phyloP scores from a whole-genome alignment of 306 rosid species.

The Cucumis sativus region Cucumber_9930_V3 NC_026657.2:37506501-37507000 shows the following conservation, averaged over 20 bases:
- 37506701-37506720: constrained; percentile 6
- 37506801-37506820: background rate
- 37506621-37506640: background rate
- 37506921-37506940: background rate
- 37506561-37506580: background rate
- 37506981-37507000: constrained; percentile 1
- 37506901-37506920: background rate
- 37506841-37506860: background rate
- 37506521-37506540: background rate
- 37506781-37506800: background rate
- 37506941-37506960: background rate
- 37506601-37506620: background rate
- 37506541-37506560: background rate
- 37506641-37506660: background rate
- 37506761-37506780: constrained; percentile 1
- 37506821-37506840: background rate
- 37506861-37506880: background rate
- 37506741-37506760: constrained; percentile 1
- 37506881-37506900: background rate
- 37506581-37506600: constrained; percentile 2
- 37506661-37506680: background rate
- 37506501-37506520: constrained; percentile 3
- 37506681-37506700: constrained; percentile 1
- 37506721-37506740: background rate
- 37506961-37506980: background rate